Evolutionary conservation across 805 yeast species (phyloP), one percentile per base, ranked within the genome.

Genomic region (Brettanomyces sp.): DNA sequence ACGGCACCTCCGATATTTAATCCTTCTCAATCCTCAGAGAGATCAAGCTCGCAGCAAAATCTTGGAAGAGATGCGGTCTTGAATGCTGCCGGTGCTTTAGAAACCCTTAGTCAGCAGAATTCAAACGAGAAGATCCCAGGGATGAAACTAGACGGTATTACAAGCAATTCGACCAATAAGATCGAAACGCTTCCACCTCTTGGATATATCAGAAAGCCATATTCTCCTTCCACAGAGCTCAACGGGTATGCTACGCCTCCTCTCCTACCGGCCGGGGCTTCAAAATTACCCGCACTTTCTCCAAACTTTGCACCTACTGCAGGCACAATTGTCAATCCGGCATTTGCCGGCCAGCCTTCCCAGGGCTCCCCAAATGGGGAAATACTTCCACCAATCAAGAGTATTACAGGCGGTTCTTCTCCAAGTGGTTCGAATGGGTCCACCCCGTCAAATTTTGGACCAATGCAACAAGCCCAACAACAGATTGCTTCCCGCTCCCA

Each of bases 41-140:
- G 68, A 43, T 54, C 59, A 14, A 55, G 58, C 25, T 51, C 59
- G 8, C 56, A 53, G n/a, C 37, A 35, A 12, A 48, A 39, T 41
- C 39, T 60, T 23, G 56, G 61, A n/a, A 54, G 62, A 44, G 66
- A 62, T 47, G 66, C 66, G 2, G 51, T 62, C 33, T 49, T 62
- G 33, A 61, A 62, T 50, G 71, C 69, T 14, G 70, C 69, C 14
- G 72, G 71, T 28, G 70, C 70, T 12, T 55, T 67, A 41, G 73
- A 68, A 48, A 65, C 64, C 14, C 53, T 68, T 58, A 61, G 71
- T 25, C 64, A 65, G 52, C 55, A 62, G 55, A 44, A 48, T 34
- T 30, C 51, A 25, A 49, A 43, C 41, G 60, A 59, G 40, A 56
- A 52, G 48, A 63, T 63, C 28, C 60, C 65, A 7, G 61, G 62